Conservation (phyloP, 2,329 filamentous ascomycete species). For the Apiospora kogelbergensis region DNA sequence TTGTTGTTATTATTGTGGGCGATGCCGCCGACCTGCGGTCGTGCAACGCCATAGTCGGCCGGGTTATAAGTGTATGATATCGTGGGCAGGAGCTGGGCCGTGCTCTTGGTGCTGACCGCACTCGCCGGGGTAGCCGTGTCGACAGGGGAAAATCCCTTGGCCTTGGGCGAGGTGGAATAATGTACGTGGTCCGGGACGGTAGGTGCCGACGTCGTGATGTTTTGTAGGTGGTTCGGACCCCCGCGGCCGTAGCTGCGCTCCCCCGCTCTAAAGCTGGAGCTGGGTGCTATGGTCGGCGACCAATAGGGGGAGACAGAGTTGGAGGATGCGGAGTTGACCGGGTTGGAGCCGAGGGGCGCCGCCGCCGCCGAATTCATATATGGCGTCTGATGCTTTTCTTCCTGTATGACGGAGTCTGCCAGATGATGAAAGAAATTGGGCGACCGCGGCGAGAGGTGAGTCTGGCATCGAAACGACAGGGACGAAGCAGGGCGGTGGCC, state of each 20-base stretch:
- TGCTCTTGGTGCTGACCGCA: slow-evolving; percentile 31
- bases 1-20: slow-evolving; percentile 6
- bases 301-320: slow-evolving; percentile 14
- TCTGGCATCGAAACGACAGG: slow-evolving; percentile 53
- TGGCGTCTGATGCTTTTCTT: slow-evolving; percentile 24
- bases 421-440: slow-evolving; percentile 34
- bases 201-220: slow-evolving; percentile 25
- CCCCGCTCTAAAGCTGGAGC: slow-evolving; percentile 13
- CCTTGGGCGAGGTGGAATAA: slow-evolving; percentile 30
- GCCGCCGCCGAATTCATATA: too few relatives aligned
- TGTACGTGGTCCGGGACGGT: slow-evolving; percentile 29
- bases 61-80: slow-evolving; percentile 33
- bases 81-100: slow-evolving; percentile 30
- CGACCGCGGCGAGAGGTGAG: slow-evolving; percentile 40
- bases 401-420: slow-evolving; percentile 23
- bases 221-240: slow-evolving; percentile 21
- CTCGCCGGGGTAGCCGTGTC: slow-evolving; percentile 27
- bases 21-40: slow-evolving; percentile 16
- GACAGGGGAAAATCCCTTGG: slow-evolving; percentile 27
- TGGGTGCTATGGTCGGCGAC: neutral
- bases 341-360: slow-evolving; percentile 22
- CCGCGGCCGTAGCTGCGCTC: slow-evolving; percentile 10
- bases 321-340: slow-evolving; percentile 16
- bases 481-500: slow-evolving; percentile 41
- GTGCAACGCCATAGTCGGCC: slow-evolving; percentile 26